These are phyloP conservation scores for Zymoseptoria ardabiliae DNA, from an alignment of 2,329 filamentous ascomycete genomes.

Conservation along the genomic window DNA sequence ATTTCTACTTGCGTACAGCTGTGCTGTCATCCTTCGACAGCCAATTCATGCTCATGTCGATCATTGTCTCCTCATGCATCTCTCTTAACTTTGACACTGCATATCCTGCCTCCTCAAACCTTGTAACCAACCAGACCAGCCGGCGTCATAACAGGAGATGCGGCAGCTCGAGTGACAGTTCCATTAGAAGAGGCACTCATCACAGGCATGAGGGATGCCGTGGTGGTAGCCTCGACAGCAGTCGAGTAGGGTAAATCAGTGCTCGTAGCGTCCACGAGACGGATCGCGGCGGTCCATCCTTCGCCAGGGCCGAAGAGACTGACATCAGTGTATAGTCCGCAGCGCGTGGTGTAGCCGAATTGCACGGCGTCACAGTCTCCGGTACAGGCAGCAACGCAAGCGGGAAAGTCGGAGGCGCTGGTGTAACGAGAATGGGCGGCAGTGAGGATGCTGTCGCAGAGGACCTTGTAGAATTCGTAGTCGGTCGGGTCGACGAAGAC, in stretches of 20 bases:
- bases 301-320: slow-evolving; percentile 10
- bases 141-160: neutral
- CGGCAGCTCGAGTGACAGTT: neutral
- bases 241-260: neutral
- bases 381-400: slow-evolving; percentile 15
- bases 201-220: neutral
- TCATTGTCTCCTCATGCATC: neutral
- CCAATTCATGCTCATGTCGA: neutral
- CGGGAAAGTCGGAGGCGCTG: slow-evolving; percentile 13
- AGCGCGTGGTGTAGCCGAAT: slow-evolving; percentile 16
- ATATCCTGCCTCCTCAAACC: neutral
- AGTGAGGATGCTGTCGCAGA: slow-evolving; percentile 15
- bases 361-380: slow-evolving; percentile 16
- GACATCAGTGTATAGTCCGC: slow-evolving; percentile 16
- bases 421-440: slow-evolving; percentile 14
- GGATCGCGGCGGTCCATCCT: slow-evolving; percentile 16
- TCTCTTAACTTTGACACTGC: neutral
- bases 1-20: neutral
- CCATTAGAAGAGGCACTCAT: neutral
- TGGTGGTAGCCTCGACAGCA: neutral
- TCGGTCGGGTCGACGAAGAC: slow-evolving; percentile 12
- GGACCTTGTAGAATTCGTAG: slow-evolving; percentile 12
- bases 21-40: neutral
- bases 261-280: slow-evolving; percentile 8
- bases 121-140: neutral